Conservation (phyloP, 768 basidiomycete species). For the Sporobolomyces phaffii region DNA sequence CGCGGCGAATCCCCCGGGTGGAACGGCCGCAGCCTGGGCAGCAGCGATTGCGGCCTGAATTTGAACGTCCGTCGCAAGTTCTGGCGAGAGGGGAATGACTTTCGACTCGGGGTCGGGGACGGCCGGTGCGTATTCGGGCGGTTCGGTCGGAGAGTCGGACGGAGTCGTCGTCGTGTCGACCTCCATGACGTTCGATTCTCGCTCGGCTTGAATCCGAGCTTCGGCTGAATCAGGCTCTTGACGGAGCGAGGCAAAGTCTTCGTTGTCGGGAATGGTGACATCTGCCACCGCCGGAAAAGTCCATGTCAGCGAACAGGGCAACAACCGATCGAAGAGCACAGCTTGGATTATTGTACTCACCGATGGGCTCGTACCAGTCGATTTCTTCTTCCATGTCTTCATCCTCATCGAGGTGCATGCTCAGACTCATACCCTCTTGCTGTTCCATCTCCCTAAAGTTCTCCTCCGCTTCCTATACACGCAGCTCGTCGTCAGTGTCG, state of each 20-base stretch:
- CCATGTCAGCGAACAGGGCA: too few species aligned
- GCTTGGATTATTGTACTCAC: not conserved
- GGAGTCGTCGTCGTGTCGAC: slow-evolving; percentile 11
- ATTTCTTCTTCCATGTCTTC: slow-evolving; percentile 28
- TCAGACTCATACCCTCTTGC: slow-evolving; percentile 24
- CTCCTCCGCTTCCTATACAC: not conserved
- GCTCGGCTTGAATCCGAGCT: not conserved
- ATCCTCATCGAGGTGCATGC: slow-evolving; percentile 24
- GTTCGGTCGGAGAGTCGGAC: slow-evolving; percentile 5
- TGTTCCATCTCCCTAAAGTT: slow-evolving; percentile 23
- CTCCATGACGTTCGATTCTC: slow-evolving; percentile 6
- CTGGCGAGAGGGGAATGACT: slow-evolving; percentile 1
- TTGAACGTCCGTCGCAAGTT: not conserved
- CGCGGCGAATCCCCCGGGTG: not conserved
- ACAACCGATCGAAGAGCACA: too few species aligned
- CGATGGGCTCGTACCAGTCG: slow-evolving; percentile 25
- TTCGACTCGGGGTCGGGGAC: not conserved
- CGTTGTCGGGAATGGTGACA: slow-evolving; percentile 3
- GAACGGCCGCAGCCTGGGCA: slow-evolving; percentile 3
- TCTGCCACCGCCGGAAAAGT: not conserved
- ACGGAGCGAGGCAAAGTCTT: slow-evolving; percentile 3
- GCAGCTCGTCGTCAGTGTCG: not conserved
- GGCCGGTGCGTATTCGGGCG: not conserved
- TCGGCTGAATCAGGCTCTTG: slow-evolving; percentile 11
- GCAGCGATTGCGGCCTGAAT: slow-evolving; percentile 6